Evolutionary conservation across 2,329 filamentous ascomycete species (phyloP).

Genomic region (Fusarium annulatum): DNA sequence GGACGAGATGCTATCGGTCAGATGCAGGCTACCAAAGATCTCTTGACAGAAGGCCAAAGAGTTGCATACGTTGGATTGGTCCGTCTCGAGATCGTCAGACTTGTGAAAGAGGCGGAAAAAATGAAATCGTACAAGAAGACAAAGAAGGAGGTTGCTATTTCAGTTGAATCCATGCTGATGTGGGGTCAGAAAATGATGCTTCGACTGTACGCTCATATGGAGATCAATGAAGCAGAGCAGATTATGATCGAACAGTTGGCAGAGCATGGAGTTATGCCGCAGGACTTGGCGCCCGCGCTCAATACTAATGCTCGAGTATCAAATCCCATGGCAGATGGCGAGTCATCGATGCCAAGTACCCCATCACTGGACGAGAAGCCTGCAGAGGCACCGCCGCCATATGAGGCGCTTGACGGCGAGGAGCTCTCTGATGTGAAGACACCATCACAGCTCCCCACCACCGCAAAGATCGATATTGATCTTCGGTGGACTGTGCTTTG

Average conservation of each 20-base stretch:
- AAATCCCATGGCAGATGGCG: slow-evolving; percentile 80
- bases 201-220: slow-evolving; percentile 93
- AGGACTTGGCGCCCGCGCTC: slow-evolving; percentile 84
- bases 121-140: slow-evolving; percentile 71
- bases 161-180: slow-evolving; percentile 86
- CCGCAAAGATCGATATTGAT: slow-evolving; percentile 91
- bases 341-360: slow-evolving; percentile 33
- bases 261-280: slow-evolving; percentile 87
- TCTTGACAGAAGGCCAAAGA: slow-evolving; percentile 93
- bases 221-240: slow-evolving; percentile 90
- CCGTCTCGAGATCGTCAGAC: slow-evolving; percentile 80
- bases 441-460: slow-evolving; percentile 83
- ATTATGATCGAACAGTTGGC: slow-evolving; percentile 98
- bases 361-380: slow-evolving; percentile 56
- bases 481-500: slow-evolving; percentile 97
- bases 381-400: slow-evolving; percentile 67
- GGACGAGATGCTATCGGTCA: slow-evolving; percentile 87
- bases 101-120: slow-evolving; percentile 75
- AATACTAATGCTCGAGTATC: slow-evolving; percentile 94
- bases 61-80: slow-evolving; percentile 96
- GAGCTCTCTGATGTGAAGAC: slow-evolving; percentile 83
- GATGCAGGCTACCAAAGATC: slow-evolving; percentile 94
- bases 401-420: slow-evolving; percentile 72
- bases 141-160: slow-evolving; percentile 77
- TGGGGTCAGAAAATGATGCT: slow-evolving; percentile 99